phyloP scores from a whole-genome alignment of 2,329 filamentous ascomycete species.

The Colletotrichum aenigma region DNA sequence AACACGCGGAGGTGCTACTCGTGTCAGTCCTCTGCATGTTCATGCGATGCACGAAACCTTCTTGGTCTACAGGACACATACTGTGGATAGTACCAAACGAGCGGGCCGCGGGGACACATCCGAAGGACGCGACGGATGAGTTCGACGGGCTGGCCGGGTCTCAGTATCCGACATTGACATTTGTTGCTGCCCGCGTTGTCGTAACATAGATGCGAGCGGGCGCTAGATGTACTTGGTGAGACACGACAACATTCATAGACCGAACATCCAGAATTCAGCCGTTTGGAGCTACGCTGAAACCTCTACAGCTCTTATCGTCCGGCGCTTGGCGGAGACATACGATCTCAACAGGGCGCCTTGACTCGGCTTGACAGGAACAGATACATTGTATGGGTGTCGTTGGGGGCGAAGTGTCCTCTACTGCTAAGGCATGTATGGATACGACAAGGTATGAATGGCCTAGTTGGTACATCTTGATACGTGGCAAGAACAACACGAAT shows the following conservation, averaged over 20 bases:
- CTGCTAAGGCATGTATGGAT: not conserved
- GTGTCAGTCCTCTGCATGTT: not conserved
- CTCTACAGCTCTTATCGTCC: not conserved
- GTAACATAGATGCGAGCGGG: not conserved
- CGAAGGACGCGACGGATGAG: not conserved
- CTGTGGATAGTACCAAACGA: not conserved
- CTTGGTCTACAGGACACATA: not conserved
- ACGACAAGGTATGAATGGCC: no score
- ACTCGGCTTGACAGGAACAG: not conserved
- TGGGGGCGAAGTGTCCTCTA: not conserved
- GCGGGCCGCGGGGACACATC: not conserved
- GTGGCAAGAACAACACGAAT: not conserved
- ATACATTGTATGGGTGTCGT: not conserved
- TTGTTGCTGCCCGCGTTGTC: not conserved
- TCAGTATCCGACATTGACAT: not conserved
- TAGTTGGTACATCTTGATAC: fast-evolving
- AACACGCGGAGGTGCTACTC: not conserved
- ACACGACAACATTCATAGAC: not conserved
- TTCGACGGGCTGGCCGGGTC: not conserved
- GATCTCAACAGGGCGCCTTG: not conserved
- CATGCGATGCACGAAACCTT: not conserved
- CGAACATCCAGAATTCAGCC: not conserved
- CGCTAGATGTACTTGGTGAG: not conserved
- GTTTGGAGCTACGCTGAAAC: not conserved
- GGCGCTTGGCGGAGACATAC: not conserved